Conservation (phyloP, 1,139 yeast genomes). For the Pichia sp. region DNA sequence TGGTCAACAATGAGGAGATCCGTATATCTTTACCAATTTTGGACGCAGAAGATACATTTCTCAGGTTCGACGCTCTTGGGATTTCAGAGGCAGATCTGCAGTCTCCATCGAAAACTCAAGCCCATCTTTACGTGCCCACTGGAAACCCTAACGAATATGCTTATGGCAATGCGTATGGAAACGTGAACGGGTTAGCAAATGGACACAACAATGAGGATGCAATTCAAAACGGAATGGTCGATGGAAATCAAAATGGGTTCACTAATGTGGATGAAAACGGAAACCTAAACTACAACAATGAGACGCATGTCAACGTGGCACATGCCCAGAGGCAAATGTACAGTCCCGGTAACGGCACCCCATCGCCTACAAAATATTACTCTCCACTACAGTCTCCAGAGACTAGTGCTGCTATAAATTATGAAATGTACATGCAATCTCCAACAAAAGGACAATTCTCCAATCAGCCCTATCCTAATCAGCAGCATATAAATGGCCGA, state of each 20-base stretch:
- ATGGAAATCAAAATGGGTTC: background rate
- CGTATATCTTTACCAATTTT: slow-evolving; percentile 9
- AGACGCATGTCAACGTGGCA: background rate
- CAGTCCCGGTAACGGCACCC: background rate
- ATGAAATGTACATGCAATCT: background rate
- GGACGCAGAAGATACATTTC: slow-evolving; percentile 11
- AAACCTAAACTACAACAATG: background rate
- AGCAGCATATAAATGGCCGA: background rate
- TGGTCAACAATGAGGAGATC: background rate
- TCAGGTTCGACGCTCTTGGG: slow-evolving; percentile 10
- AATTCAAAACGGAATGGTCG: background rate
- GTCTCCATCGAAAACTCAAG: background rate
- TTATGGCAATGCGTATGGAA: background rate
- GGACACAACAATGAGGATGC: background rate
- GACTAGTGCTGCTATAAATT: background rate
- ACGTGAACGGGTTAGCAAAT: background rate
- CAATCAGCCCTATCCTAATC: background rate
- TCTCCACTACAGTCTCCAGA: background rate
- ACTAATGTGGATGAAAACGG: background rate
- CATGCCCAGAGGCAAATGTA: background rate
- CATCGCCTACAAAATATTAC: background rate
- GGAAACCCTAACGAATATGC: background rate
- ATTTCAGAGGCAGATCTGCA: slow-evolving; percentile 3
- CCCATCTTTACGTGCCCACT: background rate
- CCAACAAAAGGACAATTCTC: background rate